These are phyloP conservation scores for Iris pallida DNA, from an alignment of 116 monocot species.

Conservation along the genomic window DNA sequence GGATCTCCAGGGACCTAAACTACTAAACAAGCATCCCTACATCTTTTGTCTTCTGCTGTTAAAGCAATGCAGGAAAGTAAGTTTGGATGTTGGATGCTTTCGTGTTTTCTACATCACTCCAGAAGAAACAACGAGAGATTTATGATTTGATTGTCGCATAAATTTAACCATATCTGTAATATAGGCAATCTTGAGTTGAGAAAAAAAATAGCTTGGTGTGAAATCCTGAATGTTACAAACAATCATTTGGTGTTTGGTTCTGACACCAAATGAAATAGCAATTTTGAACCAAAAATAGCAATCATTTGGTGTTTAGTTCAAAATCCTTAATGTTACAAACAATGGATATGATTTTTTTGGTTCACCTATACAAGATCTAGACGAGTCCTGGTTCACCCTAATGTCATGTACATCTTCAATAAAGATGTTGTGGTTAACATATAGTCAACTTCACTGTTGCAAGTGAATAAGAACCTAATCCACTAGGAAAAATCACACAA, in stretches of 20 bases:
- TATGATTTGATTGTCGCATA: neutral
- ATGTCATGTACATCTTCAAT: too few relatives aligned
- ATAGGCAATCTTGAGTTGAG: conserved; percentile 66
- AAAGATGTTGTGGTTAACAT: too few relatives aligned
- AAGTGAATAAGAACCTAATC: too few relatives aligned
- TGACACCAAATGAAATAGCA: too few relatives aligned
- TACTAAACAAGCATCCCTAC: conserved; percentile 81
- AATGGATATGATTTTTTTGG: conserved; percentile 68
- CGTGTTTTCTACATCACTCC: neutral
- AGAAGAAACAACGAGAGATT: neutral
- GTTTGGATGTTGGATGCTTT: conserved; percentile 5
- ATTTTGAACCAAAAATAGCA: too few relatives aligned
- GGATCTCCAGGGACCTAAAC: conserved; percentile 81
- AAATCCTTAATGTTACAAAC: conserved; percentile 76
- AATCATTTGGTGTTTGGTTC: too few relatives aligned
- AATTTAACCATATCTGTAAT: conserved; percentile 5
- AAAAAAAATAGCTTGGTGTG: conserved; percentile 60
- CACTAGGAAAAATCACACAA: too few relatives aligned
- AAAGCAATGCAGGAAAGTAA: conserved; percentile 79
- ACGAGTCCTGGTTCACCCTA: too few relatives aligned
- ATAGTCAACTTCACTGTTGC: too few relatives aligned
- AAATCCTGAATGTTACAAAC: too few relatives aligned
- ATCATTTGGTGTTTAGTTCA: conserved; percentile 97
- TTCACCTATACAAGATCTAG: too few relatives aligned
- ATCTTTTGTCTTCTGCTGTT: conserved; percentile 53